A percentile compares a stretch with the other conserved stretches of the same genome.
phyloP scores from a whole-genome alignment of 1,284 basidiomycete genomes.

The Puccinia brachypodii region DNA sequence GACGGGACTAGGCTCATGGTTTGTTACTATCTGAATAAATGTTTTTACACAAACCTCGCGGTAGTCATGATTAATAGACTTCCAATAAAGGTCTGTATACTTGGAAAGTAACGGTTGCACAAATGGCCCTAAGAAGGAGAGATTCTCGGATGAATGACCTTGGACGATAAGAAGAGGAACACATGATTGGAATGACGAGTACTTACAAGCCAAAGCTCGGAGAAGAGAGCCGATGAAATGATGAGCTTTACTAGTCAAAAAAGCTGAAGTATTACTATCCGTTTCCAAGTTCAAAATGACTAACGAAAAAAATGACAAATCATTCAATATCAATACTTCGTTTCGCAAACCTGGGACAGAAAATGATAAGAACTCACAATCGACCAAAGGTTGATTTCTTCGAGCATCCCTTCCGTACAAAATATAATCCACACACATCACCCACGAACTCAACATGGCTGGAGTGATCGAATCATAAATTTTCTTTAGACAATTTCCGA shows the following conservation, averaged over 20 bases:
- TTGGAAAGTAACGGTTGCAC: slow-evolving; percentile 65
- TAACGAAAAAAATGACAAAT: background rate
- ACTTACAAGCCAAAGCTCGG: slow-evolving; percentile 39
- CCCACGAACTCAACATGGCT: slow-evolving; percentile 59
- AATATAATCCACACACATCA: slow-evolving; percentile 57
- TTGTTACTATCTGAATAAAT: background rate
- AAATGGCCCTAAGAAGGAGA: slow-evolving; percentile 77
- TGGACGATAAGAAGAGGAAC: slow-evolving; percentile 54
- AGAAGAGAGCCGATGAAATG: slow-evolving; percentile 60
- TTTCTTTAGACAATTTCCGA: slow-evolving; percentile 67
- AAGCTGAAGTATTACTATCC: slow-evolving; percentile 52
- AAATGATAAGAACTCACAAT: slow-evolving; percentile 59
- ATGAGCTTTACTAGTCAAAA: slow-evolving; percentile 53
- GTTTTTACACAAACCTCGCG: slow-evolving; percentile 66
- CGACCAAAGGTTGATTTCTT: slow-evolving; percentile 72
- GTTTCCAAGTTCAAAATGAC: slow-evolving; percentile 39
- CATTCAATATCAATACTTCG: background rate
- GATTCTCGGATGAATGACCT: slow-evolving; percentile 1
- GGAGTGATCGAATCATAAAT: slow-evolving; percentile 66
- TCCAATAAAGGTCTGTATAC: slow-evolving; percentile 71
- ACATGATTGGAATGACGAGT: background rate
- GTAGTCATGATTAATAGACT: slow-evolving; percentile 75
- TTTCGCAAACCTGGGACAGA: slow-evolving; percentile 45
- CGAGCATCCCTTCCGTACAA: slow-evolving; percentile 74
- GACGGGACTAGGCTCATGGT: background rate